These are phyloP conservation scores for Xylaria sp. DNA, from an alignment of 2,329 filamentous ascomycete genomes.

Conservation along the genomic window DNA sequence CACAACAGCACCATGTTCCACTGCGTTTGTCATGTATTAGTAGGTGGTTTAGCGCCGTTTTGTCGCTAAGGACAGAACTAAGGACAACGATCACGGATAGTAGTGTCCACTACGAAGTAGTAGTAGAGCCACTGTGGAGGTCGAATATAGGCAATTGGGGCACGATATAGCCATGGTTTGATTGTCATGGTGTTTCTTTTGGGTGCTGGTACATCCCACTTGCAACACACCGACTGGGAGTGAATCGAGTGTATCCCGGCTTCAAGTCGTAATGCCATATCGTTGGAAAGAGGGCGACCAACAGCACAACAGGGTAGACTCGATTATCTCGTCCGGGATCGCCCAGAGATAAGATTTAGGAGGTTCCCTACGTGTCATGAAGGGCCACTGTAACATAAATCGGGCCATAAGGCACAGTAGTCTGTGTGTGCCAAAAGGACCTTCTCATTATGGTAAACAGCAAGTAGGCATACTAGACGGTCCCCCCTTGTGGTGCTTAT, in stretches of 20 bases:
- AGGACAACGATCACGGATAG: constrained; percentile 9
- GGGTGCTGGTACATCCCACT: not conserved
- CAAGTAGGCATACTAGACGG: not conserved
- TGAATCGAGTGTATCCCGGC: too few relatives aligned
- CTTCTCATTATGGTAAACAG: constrained; percentile 26
- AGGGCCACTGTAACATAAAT: constrained; percentile 9
- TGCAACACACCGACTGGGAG: not conserved
- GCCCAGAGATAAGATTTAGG: not conserved
- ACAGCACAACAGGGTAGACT: not conserved
- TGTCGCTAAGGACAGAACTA: constrained; percentile 11
- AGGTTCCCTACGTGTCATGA: constrained; percentile 9
- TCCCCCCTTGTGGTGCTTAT: constrained; percentile 11
- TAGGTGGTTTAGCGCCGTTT: not conserved
- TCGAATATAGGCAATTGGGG: not conserved
- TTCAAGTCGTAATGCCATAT: not conserved
- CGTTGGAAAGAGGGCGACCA: not conserved
- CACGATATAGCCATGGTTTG: not conserved
- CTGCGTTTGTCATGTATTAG: not conserved
- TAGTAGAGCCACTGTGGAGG: constrained; percentile 7
- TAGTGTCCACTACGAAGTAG: not conserved
- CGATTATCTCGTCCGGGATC: not conserved
- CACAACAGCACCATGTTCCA: not conserved
- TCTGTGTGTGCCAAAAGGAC: constrained; percentile 18
- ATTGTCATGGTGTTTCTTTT: not conserved
- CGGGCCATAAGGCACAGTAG: constrained; percentile 12